Percentiles rank a stretch among this genome's conserved stretches.
These are phyloP conservation scores for Lojkania enalia DNA, from an alignment of 2,329 filamentous ascomycete species.

Conservation along the genomic window DNA sequence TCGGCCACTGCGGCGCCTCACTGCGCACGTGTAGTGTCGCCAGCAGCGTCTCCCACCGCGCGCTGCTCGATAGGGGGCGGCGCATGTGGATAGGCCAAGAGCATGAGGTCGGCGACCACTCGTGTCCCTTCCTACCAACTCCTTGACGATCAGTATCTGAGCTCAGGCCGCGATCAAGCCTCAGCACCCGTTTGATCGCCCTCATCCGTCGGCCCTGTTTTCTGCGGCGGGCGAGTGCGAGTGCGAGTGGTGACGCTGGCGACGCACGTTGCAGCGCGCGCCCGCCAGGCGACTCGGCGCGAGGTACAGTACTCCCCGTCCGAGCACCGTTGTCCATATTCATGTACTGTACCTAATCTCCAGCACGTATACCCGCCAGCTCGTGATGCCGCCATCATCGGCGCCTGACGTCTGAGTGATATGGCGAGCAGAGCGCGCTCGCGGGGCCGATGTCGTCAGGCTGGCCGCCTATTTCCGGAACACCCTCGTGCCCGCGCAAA, in stretches of 20 bases:
- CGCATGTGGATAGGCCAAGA: constrained; percentile 12
- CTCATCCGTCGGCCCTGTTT: constrained; percentile 26
- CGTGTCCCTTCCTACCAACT: constrained; percentile 28
- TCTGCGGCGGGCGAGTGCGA: constrained; percentile 13
- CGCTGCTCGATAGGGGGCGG: constrained; percentile 28
- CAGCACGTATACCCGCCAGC: no score
- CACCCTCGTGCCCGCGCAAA: not conserved
- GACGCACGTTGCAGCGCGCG: constrained; percentile 12
- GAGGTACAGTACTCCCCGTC: not conserved
- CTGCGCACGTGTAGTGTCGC: no score
- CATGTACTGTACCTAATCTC: not conserved
- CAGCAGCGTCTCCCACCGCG: constrained; percentile 13
- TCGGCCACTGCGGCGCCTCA: no score
- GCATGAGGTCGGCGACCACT: constrained; percentile 41
- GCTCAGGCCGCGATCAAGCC: constrained; percentile 36
- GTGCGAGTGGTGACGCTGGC: constrained; percentile 19
- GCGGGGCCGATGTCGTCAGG: not conserved
- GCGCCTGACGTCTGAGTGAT: not conserved
- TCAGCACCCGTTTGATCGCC: constrained; percentile 46
- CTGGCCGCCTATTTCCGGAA: constrained; percentile 5
- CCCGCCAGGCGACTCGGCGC: no score
- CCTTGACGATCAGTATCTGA: constrained; percentile 39
- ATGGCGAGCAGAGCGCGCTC: not conserved
- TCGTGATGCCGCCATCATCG: no score
- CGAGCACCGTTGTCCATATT: no score